Conservation (phyloP, 2,329 filamentous ascomycete genomes). For the Nigrograna mackinnonii region DNA sequence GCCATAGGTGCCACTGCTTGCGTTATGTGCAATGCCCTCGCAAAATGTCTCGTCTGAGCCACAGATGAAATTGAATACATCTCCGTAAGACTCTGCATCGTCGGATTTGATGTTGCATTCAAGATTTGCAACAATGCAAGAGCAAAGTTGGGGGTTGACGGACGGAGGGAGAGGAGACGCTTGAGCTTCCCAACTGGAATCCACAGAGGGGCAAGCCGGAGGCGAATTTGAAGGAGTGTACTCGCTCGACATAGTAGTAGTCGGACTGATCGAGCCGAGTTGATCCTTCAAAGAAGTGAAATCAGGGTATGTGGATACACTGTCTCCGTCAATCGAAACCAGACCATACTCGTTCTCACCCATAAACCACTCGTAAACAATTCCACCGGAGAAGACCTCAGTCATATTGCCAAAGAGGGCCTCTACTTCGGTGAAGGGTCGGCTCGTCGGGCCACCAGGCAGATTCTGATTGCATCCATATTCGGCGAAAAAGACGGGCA, state of each 20-base stretch:
- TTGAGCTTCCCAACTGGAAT: slow-evolving; percentile 69
- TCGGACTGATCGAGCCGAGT: slow-evolving; percentile 68
- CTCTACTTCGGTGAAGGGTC: slow-evolving; percentile 82
- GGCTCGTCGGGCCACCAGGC: slow-evolving; percentile 52
- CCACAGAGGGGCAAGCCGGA: slow-evolving; percentile 71
- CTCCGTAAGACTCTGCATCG: slow-evolving; percentile 62
- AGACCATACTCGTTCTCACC: slow-evolving; percentile 89
- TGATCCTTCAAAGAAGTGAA: slow-evolving; percentile 73
- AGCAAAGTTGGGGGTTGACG: slow-evolving; percentile 78
- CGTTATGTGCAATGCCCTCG: slow-evolving; percentile 69
- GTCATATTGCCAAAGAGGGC: slow-evolving; percentile 88
- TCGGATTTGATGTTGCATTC: slow-evolving; percentile 69
- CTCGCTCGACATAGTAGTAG: slow-evolving; percentile 62
- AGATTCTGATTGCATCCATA: slow-evolving; percentile 81
- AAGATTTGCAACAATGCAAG: slow-evolving; percentile 78
- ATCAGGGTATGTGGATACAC: slow-evolving; percentile 68
- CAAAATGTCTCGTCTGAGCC: slow-evolving; percentile 60
- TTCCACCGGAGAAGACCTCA: slow-evolving; percentile 86
- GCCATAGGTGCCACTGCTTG: slow-evolving; percentile 70
- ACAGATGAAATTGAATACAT: slow-evolving; percentile 77
- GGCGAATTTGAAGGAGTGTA: slow-evolving; percentile 75
- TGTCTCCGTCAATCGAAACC: slow-evolving; percentile 60
- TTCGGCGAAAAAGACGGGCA: slow-evolving; percentile 97
- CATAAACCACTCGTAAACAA: slow-evolving; percentile 98
- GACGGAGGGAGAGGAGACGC: slow-evolving; percentile 74